These are phyloP conservation scores for Cadophora luteo-olivacea DNA, from an alignment of 2,329 filamentous ascomycete genomes.

Conservation along the genomic window DNA sequence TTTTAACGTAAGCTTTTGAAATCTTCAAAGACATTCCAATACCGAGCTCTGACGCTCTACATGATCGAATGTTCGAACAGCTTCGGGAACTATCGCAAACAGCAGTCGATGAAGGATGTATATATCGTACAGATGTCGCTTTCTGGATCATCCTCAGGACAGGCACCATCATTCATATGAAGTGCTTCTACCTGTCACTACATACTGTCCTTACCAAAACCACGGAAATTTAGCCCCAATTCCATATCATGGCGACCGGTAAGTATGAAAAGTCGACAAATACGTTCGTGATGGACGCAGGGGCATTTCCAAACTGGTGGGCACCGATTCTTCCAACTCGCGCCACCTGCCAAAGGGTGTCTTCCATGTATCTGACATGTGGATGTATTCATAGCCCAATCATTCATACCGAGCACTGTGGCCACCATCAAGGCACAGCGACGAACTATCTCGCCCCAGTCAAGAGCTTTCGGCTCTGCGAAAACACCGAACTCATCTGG, in stretches of 20 bases:
- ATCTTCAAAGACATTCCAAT: no score
- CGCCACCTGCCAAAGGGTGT: background rate
- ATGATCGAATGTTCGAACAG: no score
- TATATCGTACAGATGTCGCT: no score
- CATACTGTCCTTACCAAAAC: no score
- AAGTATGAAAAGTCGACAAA: background rate
- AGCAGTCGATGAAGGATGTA: no score
- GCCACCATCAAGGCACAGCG: background rate
- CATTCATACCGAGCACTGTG: background rate
- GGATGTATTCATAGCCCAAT: background rate
- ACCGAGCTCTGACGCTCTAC: no score
- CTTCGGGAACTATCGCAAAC: no score
- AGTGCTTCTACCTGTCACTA: no score
- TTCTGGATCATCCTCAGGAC: no score
- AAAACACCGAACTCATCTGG: background rate
- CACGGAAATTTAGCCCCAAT: no score
- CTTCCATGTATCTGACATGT: background rate
- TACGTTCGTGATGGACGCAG: background rate
- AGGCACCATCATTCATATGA: no score
- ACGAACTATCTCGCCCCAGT: background rate
- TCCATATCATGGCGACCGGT: background rate
- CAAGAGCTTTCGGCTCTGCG: background rate
- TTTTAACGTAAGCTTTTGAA: no score
- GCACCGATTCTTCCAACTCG: background rate
- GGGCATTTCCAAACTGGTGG: background rate